phyloP scores from a whole-genome alignment of 2,329 filamentous ascomycete genomes.

The Alternaria solani region DNA sequence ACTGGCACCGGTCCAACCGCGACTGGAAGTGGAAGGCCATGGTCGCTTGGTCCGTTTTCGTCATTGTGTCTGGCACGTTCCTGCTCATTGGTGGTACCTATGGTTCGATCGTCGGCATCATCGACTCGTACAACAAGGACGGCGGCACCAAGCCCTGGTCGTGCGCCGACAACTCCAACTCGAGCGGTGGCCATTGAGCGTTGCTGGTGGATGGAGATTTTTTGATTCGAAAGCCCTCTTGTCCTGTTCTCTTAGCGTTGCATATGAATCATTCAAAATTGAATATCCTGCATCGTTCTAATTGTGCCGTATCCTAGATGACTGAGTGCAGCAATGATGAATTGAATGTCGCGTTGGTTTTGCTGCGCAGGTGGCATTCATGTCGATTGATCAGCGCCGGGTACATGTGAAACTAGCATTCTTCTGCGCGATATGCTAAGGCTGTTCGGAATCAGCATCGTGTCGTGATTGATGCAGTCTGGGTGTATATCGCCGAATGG shows the following conservation, averaged over 20 bases:
- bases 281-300: not conserved
- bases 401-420: not conserved
- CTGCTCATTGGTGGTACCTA: conserved; percentile 38
- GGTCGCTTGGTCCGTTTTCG: conserved; percentile 35
- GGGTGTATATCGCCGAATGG: not conserved
- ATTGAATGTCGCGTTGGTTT: too few species aligned
- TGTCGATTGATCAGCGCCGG: too few species aligned
- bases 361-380: too few species aligned
- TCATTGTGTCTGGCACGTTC: conserved; percentile 34
- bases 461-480: not conserved
- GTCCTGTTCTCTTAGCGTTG: conserved; percentile 3
- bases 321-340: not conserved
- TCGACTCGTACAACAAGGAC: conserved; percentile 33
- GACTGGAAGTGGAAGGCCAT: conserved; percentile 27
- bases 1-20: conserved; percentile 26
- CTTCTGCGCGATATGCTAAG: not conserved
- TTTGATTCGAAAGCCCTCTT: not conserved
- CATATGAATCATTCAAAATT: conserved; percentile 5
- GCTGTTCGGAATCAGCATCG: not conserved
- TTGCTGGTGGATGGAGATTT: not conserved
- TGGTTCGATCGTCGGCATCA: conserved; percentile 37
- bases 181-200: conserved; percentile 12
- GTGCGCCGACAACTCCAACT: conserved; percentile 39
- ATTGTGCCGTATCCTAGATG: not conserved
- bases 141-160: conserved; percentile 36